Evolutionary conservation across 2,329 filamentous ascomycete genomes (phyloP).

Genomic region (Paecilomyces dactylethromorphus): DNA sequence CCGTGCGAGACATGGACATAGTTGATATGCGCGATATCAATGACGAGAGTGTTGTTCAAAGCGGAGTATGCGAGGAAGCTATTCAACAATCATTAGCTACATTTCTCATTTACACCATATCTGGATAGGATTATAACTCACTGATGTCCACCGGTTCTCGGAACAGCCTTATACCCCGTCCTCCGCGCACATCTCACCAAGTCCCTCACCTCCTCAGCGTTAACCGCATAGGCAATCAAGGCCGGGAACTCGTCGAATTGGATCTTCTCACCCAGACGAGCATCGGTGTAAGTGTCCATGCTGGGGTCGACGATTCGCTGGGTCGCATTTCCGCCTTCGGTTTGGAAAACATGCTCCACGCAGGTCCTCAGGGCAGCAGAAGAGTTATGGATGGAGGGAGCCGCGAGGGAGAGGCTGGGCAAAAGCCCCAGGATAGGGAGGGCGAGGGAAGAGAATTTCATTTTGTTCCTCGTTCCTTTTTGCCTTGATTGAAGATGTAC

Average conservation of each 20-base stretch:
- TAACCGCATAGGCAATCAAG: neutral
- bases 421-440: neutral
- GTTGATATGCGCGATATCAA: constrained; percentile 15
- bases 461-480: neutral
- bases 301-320: neutral
- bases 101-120: neutral
- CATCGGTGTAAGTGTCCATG: neutral
- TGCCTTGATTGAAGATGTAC: neutral
- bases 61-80: constrained; percentile 11
- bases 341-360: neutral
- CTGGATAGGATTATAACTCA: neutral
- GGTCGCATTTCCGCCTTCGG: neutral
- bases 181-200: neutral
- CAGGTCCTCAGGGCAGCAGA: neutral
- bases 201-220: neutral
- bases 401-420: neutral
- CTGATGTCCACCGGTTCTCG: neutral
- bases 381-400: neutral
- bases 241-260: neutral
- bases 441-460: neutral
- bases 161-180: neutral
- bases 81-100: neutral
- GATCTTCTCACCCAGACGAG: neutral
- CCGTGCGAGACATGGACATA: constrained; percentile 21
- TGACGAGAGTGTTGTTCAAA: constrained; percentile 10